A percentile compares a stretch with the other conserved stretches of the same genome.
These are phyloP conservation scores for Ettlia oleoabundans DNA, from an alignment of 139 green algal species.

Conservation along the genomic window DNA sequence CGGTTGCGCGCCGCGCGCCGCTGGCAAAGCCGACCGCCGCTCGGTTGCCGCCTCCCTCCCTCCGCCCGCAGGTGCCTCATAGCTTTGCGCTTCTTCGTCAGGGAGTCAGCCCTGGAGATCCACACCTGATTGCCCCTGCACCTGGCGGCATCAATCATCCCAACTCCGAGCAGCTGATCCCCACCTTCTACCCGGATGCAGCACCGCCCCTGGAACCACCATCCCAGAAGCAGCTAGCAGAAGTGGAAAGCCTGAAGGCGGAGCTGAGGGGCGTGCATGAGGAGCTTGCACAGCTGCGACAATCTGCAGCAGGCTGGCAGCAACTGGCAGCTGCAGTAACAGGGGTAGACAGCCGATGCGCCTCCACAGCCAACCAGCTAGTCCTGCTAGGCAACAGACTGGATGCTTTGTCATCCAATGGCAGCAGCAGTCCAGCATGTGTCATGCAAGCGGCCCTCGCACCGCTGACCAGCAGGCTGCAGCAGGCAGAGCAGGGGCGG, in stretches of 20 bases:
- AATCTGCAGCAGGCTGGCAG: neutral
- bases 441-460: neutral
- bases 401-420: constrained; percentile 31
- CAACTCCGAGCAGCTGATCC: neutral
- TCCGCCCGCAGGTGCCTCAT: neutral
- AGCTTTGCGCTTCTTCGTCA: constrained; percentile 5
- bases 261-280: neutral
- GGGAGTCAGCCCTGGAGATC: constrained; percentile 11
- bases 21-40: too few relatives aligned
- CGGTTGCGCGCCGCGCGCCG: too few relatives aligned
- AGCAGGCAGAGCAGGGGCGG: neutral
- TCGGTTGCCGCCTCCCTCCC: neutral
- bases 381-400: constrained; percentile 54
- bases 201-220: neutral
- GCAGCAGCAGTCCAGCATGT: neutral
- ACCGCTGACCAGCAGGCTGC: neutral
- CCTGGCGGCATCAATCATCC: neutral
- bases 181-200: neutral
- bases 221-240: neutral
- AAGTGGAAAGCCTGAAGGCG: neutral
- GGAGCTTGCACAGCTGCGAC: neutral
- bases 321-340: neutral
- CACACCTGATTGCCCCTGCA: constrained; percentile 24
- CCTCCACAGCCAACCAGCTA: constrained; percentile 62
- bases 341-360: neutral